Evolutionary conservation across 106 monocot genomes (phyloP), one percentile per base, ranked within the genome.

Genomic region (Posidonia australis): DNA sequence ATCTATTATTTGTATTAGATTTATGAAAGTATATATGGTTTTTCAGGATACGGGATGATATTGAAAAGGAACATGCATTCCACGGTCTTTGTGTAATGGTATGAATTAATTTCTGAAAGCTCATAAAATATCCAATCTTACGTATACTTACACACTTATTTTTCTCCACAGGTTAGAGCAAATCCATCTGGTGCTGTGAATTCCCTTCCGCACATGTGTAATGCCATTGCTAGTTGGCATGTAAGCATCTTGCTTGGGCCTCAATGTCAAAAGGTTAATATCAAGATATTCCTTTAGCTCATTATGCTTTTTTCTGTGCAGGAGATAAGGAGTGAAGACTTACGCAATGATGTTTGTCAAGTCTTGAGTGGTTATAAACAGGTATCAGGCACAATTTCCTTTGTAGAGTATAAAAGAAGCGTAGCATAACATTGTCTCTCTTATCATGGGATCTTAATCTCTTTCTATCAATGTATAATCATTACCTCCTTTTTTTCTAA

Each of bases 21-120:
- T 52, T 66, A 25, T 31, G 1, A 19, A 14, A 16, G 16, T 48
- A 29, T 16, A n/a, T 10, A 19, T 46, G 23, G n/a, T 66, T 77
- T 27, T 79, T 26, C 85, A 98, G 98, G 87, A 91, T 98, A 69
- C 64, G 98, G 46, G 98, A 98, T 79, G 98, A 98, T 74, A 76
- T 79, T 69, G 98, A 98, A 63, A 98, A 98, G 66, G 98, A 98
- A 66, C 90, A 98, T 75, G 90, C 98, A 61, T 98, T 98, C 56
- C 78, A 81, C 24, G 98, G 98, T 46, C 81, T 98, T 25, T 91
- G 98, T 79, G 90, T 87, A 65, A 81, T 98, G 82, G 98, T 98
- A 74, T 13, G 19, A 42, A 13, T 19, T 56, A 26, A 12, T 58
- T 6, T 58, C 58, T 9, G 58, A 27, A 28, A 58, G 16, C 26